Base-by-base conservation (phyloP, 495 filamentous ascomycete species). In the Neurospora africana region DNA sequence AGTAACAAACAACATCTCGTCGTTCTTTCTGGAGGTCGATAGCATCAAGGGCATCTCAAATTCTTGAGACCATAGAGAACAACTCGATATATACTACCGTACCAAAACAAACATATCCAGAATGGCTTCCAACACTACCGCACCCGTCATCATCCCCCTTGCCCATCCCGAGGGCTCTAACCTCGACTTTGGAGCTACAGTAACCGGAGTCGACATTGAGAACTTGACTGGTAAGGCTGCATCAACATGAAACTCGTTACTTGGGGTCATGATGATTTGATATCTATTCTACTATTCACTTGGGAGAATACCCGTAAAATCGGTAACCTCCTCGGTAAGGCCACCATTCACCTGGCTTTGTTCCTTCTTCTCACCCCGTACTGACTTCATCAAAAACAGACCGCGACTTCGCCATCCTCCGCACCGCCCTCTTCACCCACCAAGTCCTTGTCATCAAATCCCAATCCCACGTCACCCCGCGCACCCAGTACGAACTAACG, bases 401-500 rank as follows among this genome's bases (percentile, higher is more conserved):
- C 44, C 80, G 83, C 61, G 86, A 89, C 74, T 91, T 91, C 74
- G 77, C 81, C 36, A 75, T 83, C 19, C 87, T 92, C 75, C 86
- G 84, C 73, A 75, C 86, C 9, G 85, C 88, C 2, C 84, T 93
- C 17, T 91, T 90, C 81, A 82, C 79, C 15, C 79, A 88, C 76
- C 87, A 89, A 70, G 87, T 92, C 10, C 83, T 92, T 40, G 84
- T 93, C 30, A 84, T 93, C 81, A 92, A 91, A 76, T 84, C 88
- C 77, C 90, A 92, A 75, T 73, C 81, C 11, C 83, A 84, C 72
- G 81, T 89, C 39, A 85, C 88, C 5, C 88, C 91, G 2, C 85
- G 86, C 76, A 89, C 90, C 33, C 91, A 93, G 80, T 93, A 88
- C 79, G 85, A 89, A 68, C 81, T 92, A 43, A 92, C 90, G 15